A percentile compares a stretch with the other conserved stretches of the same genome.
Conservation (phyloP, 441 rosid genomes). For the California macrophylla region DNA sequence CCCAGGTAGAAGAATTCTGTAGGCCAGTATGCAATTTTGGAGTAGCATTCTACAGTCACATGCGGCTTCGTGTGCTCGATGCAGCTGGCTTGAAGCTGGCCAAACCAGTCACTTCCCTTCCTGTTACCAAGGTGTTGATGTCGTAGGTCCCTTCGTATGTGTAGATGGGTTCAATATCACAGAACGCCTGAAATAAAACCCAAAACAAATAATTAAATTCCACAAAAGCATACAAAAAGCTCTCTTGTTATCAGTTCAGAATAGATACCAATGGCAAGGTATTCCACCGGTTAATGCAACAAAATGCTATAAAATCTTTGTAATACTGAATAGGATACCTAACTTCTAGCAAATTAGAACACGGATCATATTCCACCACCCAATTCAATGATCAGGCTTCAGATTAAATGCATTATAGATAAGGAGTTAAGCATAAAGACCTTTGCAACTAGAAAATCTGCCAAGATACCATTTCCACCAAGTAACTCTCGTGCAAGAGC, state of each 20-base stretch:
- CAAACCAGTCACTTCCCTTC: conserved; percentile 74
- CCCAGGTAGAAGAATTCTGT: not conserved
- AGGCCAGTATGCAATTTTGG: not conserved
- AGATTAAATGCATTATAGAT: not conserved
- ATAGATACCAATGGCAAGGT: not conserved
- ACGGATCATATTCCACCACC: too few species aligned
- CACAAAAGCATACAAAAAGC: not conserved
- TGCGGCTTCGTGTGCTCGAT: conserved; percentile 41
- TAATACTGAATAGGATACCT: not conserved
- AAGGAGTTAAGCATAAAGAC: conserved; percentile 25
- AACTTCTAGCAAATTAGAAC: not conserved
- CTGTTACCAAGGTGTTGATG: conserved; percentile 75
- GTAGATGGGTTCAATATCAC: conserved; percentile 90
- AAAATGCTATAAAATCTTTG: not conserved
- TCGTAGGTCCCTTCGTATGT: conserved; percentile 88
- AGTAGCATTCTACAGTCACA: conserved; percentile 25
- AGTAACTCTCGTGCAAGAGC: conserved; percentile 76
- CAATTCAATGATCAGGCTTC: not conserved
- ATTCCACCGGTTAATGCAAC: not conserved
- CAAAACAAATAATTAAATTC: not conserved
- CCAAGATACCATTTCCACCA: conserved; percentile 82
- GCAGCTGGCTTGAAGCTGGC: conserved; percentile 69
- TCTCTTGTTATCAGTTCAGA: not conserved
- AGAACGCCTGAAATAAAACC: conserved; percentile 63
- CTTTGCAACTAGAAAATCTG: conserved; percentile 93